phyloP scores from a whole-genome alignment of 129 eudicot genomes.

The Tanacetum coccineum region DNA sequence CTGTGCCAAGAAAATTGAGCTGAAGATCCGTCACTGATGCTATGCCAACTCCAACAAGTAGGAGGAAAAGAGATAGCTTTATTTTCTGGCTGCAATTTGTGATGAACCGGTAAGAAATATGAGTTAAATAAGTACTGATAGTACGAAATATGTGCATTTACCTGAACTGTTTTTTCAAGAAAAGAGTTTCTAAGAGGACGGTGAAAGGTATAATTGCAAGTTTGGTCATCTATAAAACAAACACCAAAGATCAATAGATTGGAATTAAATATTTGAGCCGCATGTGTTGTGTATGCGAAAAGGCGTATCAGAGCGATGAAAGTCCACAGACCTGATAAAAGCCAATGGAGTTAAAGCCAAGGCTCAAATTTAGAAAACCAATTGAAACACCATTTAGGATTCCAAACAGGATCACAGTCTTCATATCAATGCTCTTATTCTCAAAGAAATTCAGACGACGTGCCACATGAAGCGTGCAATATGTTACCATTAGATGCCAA shows the following conservation, averaged over 20 bases:
- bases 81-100: constrained; percentile 67
- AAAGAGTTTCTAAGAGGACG: constrained; percentile 79
- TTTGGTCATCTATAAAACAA: constrained; percentile 77
- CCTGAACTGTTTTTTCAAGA: constrained; percentile 89
- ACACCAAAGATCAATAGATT: background rate
- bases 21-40: constrained; percentile 91
- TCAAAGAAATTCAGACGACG: constrained; percentile 77
- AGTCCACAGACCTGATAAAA: constrained; percentile 66
- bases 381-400: constrained; percentile 86
- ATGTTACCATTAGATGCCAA: constrained; percentile 98
- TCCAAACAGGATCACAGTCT: constrained; percentile 79
- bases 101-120: background rate
- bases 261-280: background rate
- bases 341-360: constrained; percentile 95
- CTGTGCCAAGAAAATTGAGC: constrained; percentile 74
- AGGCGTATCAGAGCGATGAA: background rate
- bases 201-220: constrained; percentile 94
- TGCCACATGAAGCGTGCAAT: constrained; percentile 85
- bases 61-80: constrained; percentile 61
- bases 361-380: constrained; percentile 87
- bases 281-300: background rate
- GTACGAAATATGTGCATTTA: constrained; percentile 17
- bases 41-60: constrained; percentile 84
- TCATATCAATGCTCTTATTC: constrained; percentile 68
- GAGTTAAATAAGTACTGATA: background rate